These are phyloP conservation scores for Lactifluus echinatus DNA, from an alignment of 768 basidiomycete species.

Conservation along the genomic window DNA sequence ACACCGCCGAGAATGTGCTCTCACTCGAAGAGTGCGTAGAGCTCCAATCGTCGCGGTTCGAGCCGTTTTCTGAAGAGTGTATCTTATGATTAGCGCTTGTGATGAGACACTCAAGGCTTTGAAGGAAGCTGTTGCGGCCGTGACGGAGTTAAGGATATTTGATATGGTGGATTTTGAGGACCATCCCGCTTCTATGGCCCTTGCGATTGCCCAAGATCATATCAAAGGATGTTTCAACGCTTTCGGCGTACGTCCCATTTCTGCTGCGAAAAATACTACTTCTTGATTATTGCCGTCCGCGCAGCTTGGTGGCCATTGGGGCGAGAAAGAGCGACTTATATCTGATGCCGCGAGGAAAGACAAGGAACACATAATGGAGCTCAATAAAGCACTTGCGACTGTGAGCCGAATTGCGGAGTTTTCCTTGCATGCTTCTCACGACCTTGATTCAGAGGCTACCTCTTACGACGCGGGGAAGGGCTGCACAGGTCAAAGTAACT, in stretches of 20 bases:
- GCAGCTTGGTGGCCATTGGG: neutral
- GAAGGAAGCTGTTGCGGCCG: neutral
- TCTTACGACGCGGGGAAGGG: neutral
- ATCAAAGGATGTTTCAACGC: constrained; percentile 2
- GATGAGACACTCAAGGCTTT: constrained; percentile 2
- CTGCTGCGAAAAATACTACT: neutral
- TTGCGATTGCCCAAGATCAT: neutral
- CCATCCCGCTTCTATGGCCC: neutral
- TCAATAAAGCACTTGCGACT: neutral
- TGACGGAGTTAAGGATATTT: constrained; percentile 8
- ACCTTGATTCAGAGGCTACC: neutral
- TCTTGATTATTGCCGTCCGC: neutral
- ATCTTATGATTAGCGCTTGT: constrained; percentile 1
- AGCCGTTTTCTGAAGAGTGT: neutral
- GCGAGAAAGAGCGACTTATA: neutral
- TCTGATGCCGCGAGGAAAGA: neutral
- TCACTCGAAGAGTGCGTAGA: constrained; percentile 10
- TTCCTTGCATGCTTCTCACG: neutral
- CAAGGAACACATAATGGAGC: constrained; percentile 4
- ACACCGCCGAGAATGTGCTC: constrained; percentile 1
- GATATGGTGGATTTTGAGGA: constrained; percentile 2
- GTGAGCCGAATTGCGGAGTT: neutral
- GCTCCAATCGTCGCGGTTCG: neutral
- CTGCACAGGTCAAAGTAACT: neutral
- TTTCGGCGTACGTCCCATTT: constrained; percentile 6